Conservation (phyloP, 2,329 filamentous ascomycete genomes). For the Penicillium sp. region DNA sequence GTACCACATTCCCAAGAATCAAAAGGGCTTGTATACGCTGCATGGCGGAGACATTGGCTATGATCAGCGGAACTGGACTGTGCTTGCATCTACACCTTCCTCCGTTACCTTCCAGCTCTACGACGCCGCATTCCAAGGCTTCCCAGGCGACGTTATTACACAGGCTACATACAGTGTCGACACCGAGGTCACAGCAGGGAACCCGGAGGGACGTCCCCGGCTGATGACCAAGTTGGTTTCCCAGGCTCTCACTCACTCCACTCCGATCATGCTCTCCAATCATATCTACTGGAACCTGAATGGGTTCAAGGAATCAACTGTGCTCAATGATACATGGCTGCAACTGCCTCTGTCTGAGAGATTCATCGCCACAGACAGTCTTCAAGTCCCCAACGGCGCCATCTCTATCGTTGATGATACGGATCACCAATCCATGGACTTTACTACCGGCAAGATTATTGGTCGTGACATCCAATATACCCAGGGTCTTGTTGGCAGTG, state of each 20-base stretch:
- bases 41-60: not conserved
- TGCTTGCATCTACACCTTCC: not conserved
- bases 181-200: not conserved
- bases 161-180: not conserved
- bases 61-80: not conserved
- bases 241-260: not conserved
- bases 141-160: not conserved
- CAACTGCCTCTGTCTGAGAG: not conserved
- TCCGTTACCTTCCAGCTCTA: not conserved
- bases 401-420: not conserved
- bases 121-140: not conserved
- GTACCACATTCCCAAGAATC: not conserved
- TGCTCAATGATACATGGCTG: not conserved
- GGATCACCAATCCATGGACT: not conserved
- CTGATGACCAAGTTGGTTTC: not conserved
- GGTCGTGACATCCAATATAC: not conserved
- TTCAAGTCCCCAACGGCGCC: not conserved
- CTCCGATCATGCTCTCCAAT: not conserved
- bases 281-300: not conserved
- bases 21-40: not conserved
- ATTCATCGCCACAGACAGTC: not conserved
- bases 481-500: not conserved
- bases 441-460: not conserved
- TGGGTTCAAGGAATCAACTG: not conserved
- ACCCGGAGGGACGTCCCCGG: not conserved